Evolutionary conservation across 1,139 yeast genomes (phyloP), one percentile per base, ranked within the genome.

Genomic region (Saccharomycopsis phalli): DNA sequence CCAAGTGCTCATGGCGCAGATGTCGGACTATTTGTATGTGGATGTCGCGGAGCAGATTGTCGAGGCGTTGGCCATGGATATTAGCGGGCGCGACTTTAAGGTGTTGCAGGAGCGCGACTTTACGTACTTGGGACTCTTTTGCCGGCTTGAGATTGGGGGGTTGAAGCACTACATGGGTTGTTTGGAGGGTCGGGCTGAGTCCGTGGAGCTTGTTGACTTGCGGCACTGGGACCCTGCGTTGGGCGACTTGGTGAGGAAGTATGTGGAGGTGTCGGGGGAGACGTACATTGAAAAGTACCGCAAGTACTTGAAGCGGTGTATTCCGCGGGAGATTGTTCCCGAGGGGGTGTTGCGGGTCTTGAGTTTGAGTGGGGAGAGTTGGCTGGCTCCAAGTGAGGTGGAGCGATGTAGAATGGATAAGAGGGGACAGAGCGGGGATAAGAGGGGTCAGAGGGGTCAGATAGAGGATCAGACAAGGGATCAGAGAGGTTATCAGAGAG

Each of bases 1-100:
- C 14, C 41, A 41, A 30, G 25, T 41, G 16, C 35, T 41, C 4
- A 28, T 34, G 18, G 22, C 20, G 5, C 38, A 36, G 30, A 16
- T 33, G 8, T 13, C 11, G n/a, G n/a, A 13, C 6, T 16, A 16
- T 7, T 6, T 17, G 5, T 34, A 37, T 8, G 16, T 20, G 6
- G 17, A n/a, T 17, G 7, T 41, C 13, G 25, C 31, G 18, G 5
- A 19, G 16, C 22, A 28, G 10, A 26, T 26, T 8, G 10, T 11
- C 3, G 20, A n/a, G 22, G 10, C 17, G 4, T 17, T 20, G 13
- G 34, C 14, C 10, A 25, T 8, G 13, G 6, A 8, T 8, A 23
- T 10, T 10, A n/a, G 23, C 18, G 23, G 11, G 14, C 17, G 19
- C 11, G 29, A 23, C 16, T 20, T 20, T 21, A 31, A 31, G 11